Evolutionary conservation across 2,329 filamentous ascomycete species (phyloP).

Genomic region (Aureobasidium uvarum): DNA sequence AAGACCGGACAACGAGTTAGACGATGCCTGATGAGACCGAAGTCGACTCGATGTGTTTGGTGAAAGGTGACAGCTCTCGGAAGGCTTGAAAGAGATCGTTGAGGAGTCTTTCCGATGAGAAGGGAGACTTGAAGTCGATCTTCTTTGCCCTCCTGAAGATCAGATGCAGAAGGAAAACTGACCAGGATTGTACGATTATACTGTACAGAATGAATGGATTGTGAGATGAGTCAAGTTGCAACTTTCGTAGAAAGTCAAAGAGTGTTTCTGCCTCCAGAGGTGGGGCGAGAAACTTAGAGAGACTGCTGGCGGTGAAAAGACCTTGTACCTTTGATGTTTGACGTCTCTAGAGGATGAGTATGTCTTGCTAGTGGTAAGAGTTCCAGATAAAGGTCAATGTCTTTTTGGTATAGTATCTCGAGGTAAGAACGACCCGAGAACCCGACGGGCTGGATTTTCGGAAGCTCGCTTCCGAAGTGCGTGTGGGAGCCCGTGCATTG

Average conservation of each 20-base stretch:
- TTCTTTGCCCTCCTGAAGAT: background rate
- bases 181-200: background rate
- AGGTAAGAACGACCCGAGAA: background rate
- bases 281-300: background rate
- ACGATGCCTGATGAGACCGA: background rate
- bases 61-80: background rate
- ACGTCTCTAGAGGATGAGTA: background rate
- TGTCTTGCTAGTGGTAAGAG: background rate
- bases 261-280: slow-evolving; percentile 3
- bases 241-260: slow-evolving; percentile 18
- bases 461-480: slow-evolving; percentile 6
- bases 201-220: background rate
- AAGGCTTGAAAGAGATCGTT: slow-evolving; percentile 24
- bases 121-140: background rate
- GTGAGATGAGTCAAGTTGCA: slow-evolving; percentile 16
- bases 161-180: background rate
- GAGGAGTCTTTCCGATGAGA: slow-evolving; percentile 1
- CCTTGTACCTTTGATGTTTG: background rate
- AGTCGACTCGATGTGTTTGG: background rate
- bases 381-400: background rate
- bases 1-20: background rate
- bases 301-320: background rate
- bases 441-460: background rate
- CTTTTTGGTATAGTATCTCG: background rate
- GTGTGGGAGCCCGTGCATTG: background rate